Evolutionary conservation across 441 rosid species (phyloP).

Genomic region (Bruguiera hainesii): DNA sequence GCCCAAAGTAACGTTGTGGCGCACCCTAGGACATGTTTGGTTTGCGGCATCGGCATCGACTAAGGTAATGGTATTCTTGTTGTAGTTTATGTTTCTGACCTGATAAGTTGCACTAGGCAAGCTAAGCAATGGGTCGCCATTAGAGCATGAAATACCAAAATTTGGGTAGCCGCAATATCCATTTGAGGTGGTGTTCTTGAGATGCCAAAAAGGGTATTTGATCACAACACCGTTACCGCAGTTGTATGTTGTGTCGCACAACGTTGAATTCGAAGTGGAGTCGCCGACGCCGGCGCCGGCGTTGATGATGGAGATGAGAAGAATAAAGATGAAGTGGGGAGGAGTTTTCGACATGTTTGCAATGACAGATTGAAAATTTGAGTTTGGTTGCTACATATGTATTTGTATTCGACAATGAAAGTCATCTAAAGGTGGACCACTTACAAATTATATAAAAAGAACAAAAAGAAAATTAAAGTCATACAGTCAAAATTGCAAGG

Average conservation of each 20-base stretch:
- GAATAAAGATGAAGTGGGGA: background rate
- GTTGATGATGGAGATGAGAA: background rate
- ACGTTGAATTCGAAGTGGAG: background rate
- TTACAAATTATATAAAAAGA: no score
- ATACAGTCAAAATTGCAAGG: no score
- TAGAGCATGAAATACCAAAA: slow-evolving; percentile 14
- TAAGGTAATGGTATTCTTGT: background rate
- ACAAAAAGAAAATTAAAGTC: no score
- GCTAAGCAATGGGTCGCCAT: background rate
- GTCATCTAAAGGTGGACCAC: no score
- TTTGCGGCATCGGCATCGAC: slow-evolving; percentile 4
- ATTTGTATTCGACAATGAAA: no score
- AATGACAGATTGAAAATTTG: no score
- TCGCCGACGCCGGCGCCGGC: background rate
- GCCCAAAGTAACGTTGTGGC: slow-evolving; percentile 14
- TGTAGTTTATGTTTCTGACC: slow-evolving; percentile 10
- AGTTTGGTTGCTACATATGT: no score
- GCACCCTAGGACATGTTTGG: slow-evolving; percentile 12
- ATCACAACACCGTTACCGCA: slow-evolving; percentile 6
- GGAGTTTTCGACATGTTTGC: slow-evolving; percentile 2
- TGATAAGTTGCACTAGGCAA: background rate
- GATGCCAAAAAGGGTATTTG: slow-evolving; percentile 13
- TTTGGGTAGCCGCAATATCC: slow-evolving; percentile 12
- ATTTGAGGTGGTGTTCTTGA: background rate
- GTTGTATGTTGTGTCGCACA: background rate